Conservation (phyloP, 208 protist species). For the Trypanosoma theileri region DNA sequence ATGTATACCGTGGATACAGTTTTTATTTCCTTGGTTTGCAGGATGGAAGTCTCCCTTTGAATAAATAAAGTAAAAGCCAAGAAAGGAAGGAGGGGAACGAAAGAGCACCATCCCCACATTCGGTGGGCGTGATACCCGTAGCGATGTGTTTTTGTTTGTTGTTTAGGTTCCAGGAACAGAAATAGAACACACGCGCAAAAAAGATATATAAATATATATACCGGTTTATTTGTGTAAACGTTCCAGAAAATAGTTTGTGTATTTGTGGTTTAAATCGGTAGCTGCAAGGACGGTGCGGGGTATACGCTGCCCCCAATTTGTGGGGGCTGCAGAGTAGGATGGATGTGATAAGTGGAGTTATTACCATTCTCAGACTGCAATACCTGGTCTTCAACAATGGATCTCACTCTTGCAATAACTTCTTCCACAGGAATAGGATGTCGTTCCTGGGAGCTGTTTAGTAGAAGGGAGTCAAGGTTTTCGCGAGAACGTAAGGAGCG, state of each 20-base stretch:
- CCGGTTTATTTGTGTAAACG: neutral
- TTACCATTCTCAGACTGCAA: neutral
- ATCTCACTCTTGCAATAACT: conserved; percentile 13
- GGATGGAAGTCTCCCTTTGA: no score
- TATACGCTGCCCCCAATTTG: conserved; percentile 19
- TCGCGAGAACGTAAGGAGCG: conserved; percentile 1
- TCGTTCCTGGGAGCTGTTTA: neutral
- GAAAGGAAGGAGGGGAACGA: no score
- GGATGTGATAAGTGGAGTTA: conserved; percentile 8
- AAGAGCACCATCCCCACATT: no score
- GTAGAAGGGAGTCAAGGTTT: conserved; percentile 14
- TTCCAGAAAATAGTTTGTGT: neutral
- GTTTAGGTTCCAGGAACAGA: no score
- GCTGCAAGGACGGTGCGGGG: conserved; percentile 14
- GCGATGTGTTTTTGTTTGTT: no score
- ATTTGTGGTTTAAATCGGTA: conserved; percentile 11
- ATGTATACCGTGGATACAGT: no score
- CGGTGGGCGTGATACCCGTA: no score
- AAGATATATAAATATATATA: conserved; percentile 3
- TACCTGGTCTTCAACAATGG: neutral
- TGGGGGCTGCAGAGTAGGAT: conserved; percentile 11
- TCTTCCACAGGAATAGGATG: conserved; percentile 7
- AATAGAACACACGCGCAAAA: neutral
- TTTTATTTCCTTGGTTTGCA: no score
- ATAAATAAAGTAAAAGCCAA: no score